phyloP scores from a whole-genome alignment of 1,139 yeast genomes.

The Torulaspora globosa region DNA sequence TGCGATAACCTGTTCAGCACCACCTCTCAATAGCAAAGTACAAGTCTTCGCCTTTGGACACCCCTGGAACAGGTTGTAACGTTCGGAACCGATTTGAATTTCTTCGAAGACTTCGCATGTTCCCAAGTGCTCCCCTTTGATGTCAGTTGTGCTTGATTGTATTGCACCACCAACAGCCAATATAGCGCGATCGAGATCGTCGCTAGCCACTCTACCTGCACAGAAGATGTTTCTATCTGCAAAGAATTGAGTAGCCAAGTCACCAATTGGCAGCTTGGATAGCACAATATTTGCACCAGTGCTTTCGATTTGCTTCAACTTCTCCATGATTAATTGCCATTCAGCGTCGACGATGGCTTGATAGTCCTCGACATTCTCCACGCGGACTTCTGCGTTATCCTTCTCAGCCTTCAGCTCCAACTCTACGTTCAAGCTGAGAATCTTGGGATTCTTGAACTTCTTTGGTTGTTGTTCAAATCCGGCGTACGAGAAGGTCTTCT shows the following conservation, averaged over 20 bases:
- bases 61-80: slow-evolving; percentile 88
- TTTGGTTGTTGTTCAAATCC: slow-evolving; percentile 99
- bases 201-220: slow-evolving; percentile 89
- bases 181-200: slow-evolving; percentile 88
- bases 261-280: slow-evolving; percentile 95
- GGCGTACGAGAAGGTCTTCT: slow-evolving; percentile 94
- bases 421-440: slow-evolving; percentile 83
- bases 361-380: slow-evolving; percentile 87
- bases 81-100: slow-evolving; percentile 90
- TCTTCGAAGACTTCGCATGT: slow-evolving; percentile 86
- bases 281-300: slow-evolving; percentile 92
- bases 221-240: slow-evolving; percentile 96
- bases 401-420: slow-evolving; percentile 95
- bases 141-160: slow-evolving; percentile 85
- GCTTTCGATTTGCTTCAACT: slow-evolving; percentile 73
- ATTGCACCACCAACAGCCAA: slow-evolving; percentile 92
- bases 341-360: slow-evolving; percentile 98
- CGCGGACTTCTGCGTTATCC: slow-evolving; percentile 98
- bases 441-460: slow-evolving; percentile 70
- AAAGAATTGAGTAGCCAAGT: slow-evolving; percentile 93
- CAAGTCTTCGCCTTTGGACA: slow-evolving; percentile 92
- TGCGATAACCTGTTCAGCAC: slow-evolving; percentile 97
- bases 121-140: slow-evolving; percentile 69
- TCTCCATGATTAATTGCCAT: slow-evolving; percentile 88
- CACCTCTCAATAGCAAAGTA: slow-evolving; percentile 90